Base-by-base conservation (phyloP, 768 basidiomycete species). In the Lactarius sp. region DNA sequence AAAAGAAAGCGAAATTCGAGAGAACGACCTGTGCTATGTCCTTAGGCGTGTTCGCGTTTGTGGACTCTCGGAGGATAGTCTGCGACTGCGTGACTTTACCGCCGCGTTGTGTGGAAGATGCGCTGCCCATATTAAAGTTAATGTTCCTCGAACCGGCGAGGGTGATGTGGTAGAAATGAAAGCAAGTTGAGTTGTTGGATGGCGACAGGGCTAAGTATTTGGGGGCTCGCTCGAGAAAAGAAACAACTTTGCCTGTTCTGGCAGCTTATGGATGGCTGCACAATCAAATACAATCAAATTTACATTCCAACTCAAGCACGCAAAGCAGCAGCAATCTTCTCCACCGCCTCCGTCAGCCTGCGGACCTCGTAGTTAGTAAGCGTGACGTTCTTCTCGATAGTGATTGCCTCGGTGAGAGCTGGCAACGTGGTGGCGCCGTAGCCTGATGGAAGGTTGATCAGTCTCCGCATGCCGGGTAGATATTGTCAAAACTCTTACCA, bases 371-470 rank as follows among this genome's bases (percentile, higher is more conserved):
- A 73, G 63, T 82, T 70, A 1, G 86, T 86, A 66, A 86, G 72
- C 0, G 82, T 84, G 13, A 74, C 73, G 69, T 90, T 85, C 69
- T 83, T 78, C 58, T 93, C 90, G 44, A 85, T 79, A 27, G 83
- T 79, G 68, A 94, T 80, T 0, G 91, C 82, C 71, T 95, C 92
- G 0, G 85, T 87, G 34, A 94, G 75, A 16, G 80, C 90, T 1
- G 92, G 93, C 64, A 94, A 78, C 0, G 91, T 91, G 0, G 92
- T 93, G 2, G 92, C 89, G 6, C 91, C 91, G 69, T 92, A 91
- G 5, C 89, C 88, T 90, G 69, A 37, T 18, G 37, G 3, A 14
- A 39, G 27, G 8, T 34, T 18, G 60, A 49, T 52, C 37, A 60
- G 12, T 10, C 33, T 10, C 27, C n/a, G 4, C 13, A 33, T 41